These are phyloP conservation scores for Penicillium cataractarum DNA, from an alignment of 495 filamentous ascomycete genomes.

Conservation along the genomic window DNA sequence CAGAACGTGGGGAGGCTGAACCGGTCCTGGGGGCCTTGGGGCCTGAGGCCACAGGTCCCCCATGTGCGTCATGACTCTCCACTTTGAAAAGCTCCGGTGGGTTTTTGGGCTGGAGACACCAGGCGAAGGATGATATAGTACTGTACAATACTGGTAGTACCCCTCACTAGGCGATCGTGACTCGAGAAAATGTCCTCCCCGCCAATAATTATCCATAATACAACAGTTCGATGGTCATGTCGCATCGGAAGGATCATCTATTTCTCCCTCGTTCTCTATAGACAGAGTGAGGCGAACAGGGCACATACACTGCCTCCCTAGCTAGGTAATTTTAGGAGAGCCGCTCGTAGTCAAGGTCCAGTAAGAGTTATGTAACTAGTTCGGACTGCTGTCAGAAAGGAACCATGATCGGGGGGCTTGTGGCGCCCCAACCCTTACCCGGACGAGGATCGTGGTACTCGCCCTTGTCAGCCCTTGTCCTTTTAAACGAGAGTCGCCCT, in stretches of 20 bases:
- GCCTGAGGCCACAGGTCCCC: conserved; percentile 21
- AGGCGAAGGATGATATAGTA: neutral
- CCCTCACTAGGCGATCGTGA: neutral
- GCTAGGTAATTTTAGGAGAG: conserved; percentile 6
- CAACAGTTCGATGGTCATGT: neutral
- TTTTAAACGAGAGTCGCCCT: neutral
- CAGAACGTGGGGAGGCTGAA: neutral
- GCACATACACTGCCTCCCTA: conserved; percentile 1
- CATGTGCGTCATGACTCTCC: conserved; percentile 34
- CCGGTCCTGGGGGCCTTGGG: neutral
- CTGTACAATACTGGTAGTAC: too few species aligned
- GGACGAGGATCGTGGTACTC: neutral
- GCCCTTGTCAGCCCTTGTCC: neutral
- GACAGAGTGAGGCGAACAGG: conserved; percentile 2
- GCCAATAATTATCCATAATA: neutral
- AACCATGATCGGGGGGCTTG: neutral
- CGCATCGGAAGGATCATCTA: neutral
- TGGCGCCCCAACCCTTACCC: conserved; percentile 1
- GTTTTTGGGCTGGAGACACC: conserved; percentile 10
- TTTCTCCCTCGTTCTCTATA: neutral
- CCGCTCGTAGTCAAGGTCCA: neutral
- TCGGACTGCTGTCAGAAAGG: neutral
- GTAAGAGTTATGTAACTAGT: neutral
- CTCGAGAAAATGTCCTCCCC: neutral
- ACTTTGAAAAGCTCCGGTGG: conserved; percentile 30